A percentile compares a stretch with the other conserved stretches of the same genome.
phyloP scores from a whole-genome alignment of 2,329 filamentous ascomycete genomes.

The Knufia petricola region DNA sequence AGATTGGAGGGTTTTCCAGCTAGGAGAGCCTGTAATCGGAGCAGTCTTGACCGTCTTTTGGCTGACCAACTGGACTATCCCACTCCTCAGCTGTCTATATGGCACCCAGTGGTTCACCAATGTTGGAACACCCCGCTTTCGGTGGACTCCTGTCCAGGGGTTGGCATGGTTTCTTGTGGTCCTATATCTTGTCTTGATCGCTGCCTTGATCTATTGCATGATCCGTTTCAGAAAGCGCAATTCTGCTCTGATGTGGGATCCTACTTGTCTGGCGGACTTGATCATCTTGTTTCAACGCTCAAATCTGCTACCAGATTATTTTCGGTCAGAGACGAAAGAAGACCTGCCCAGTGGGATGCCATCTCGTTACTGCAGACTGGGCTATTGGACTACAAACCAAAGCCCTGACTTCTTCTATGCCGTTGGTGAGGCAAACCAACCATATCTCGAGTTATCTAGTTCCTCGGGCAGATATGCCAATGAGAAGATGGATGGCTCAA shows the following conservation, averaged over 20 bases:
- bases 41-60: slow-evolving; percentile 61
- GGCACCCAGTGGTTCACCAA: slow-evolving; percentile 54
- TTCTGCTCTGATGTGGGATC: slow-evolving; percentile 79
- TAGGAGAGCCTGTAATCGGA: slow-evolving; percentile 59
- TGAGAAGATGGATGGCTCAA: slow-evolving; percentile 21
- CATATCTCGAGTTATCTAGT: slow-evolving; percentile 42
- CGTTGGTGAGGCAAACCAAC: slow-evolving; percentile 56
- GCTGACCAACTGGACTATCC: slow-evolving; percentile 70
- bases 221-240: slow-evolving; percentile 54
- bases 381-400: slow-evolving; percentile 70
- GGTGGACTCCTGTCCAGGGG: slow-evolving; percentile 69
- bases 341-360: slow-evolving; percentile 40
- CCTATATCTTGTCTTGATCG: slow-evolving; percentile 59
- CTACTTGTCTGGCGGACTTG: slow-evolving; percentile 70
- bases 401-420: slow-evolving; percentile 65
- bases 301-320: slow-evolving; percentile 66
- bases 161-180: slow-evolving; percentile 69
- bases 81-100: slow-evolving; percentile 70
- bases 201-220: slow-evolving; percentile 49
- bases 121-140: slow-evolving; percentile 53
- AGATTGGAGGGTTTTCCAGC: slow-evolving; percentile 55
- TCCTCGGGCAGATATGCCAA: slow-evolving; percentile 37
- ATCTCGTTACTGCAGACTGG: slow-evolving; percentile 59
- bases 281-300: slow-evolving; percentile 68
- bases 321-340: slow-evolving; percentile 53